phyloP scores from a whole-genome alignment of 2,329 filamentous ascomycete species.

The Neophaeococcomyces aloes region DNA sequence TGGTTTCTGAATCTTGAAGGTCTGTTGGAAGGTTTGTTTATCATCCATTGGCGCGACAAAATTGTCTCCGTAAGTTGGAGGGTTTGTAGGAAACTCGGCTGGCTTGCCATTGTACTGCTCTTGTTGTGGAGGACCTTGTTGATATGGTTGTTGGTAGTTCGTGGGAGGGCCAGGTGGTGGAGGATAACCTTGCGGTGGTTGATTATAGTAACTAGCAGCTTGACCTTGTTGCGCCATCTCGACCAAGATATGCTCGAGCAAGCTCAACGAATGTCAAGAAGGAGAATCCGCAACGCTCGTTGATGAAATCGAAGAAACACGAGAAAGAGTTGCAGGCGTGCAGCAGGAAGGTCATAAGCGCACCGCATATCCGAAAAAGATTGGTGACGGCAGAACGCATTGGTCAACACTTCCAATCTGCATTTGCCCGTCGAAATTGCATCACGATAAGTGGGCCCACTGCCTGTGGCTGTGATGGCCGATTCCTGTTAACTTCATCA shows the following conservation, averaged over 20 bases:
- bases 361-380: too few relatives aligned
- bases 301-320: too few relatives aligned
- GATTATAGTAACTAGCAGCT: slow-evolving; percentile 21
- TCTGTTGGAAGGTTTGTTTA: slow-evolving; percentile 59
- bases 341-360: too few relatives aligned
- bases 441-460: too few relatives aligned
- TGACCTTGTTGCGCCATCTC: slow-evolving; percentile 20
- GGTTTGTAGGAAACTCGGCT: slow-evolving; percentile 16
- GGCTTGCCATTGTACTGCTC: slow-evolving; percentile 12
- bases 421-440: too few relatives aligned
- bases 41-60: slow-evolving; percentile 31
- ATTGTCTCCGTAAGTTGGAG: slow-evolving; percentile 32
- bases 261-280: not conserved
- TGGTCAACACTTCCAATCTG: too few relatives aligned
- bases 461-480: too few relatives aligned
- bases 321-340: too few relatives aligned
- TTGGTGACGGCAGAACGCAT: too few relatives aligned
- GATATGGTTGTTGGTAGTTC: slow-evolving; percentile 10
- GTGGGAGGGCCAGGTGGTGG: slow-evolving; percentile 10
- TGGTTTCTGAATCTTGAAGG: slow-evolving; percentile 71
- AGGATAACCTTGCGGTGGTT: slow-evolving; percentile 11
- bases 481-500: too few relatives aligned
- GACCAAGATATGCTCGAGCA: not conserved
- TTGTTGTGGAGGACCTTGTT: slow-evolving; percentile 13
- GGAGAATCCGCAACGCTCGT: not conserved